Percentiles rank a stretch among this genome's conserved stretches.
phyloP scores from a whole-genome alignment of 495 filamentous ascomycete genomes.

The Aspergillus homomorphus region DNA sequence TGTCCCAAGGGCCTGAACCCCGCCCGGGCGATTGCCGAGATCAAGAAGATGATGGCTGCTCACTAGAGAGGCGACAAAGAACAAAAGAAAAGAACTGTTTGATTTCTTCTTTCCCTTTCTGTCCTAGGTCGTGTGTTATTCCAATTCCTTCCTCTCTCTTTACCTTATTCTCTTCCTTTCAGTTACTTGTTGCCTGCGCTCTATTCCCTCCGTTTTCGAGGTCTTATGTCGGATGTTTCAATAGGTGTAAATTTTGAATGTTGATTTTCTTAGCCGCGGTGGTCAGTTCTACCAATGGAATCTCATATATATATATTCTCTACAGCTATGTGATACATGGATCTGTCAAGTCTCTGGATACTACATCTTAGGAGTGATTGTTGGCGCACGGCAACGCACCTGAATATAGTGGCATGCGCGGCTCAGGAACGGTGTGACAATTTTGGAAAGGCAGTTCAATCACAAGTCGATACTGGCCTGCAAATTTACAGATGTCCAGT shows the following conservation, averaged over 20 bases:
- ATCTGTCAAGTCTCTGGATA: too few relatives aligned
- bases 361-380: too few relatives aligned
- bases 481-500: too few relatives aligned
- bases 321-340: neutral
- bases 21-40: conserved; percentile 88
- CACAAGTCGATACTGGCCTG: too few relatives aligned
- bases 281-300: neutral
- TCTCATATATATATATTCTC: conserved; percentile 6
- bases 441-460: too few relatives aligned
- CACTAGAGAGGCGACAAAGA: conserved; percentile 23
- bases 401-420: too few relatives aligned
- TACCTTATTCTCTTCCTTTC: conserved; percentile 14
- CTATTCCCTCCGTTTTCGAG: conserved; percentile 30
- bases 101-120: conserved; percentile 27
- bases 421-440: too few relatives aligned
- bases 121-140: conserved; percentile 21
- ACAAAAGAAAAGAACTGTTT: conserved; percentile 38
- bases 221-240: conserved; percentile 41
- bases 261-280: conserved; percentile 26
- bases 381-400: too few relatives aligned
- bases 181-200: conserved; percentile 15
- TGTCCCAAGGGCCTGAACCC: conserved; percentile 99
- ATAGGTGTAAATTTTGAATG: conserved; percentile 50
- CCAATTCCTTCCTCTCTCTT: conserved; percentile 24
- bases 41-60: conserved; percentile 91